A percentile compares a stretch with the other conserved stretches of the same genome.
phyloP scores from a whole-genome alignment of 106 monocot genomes.

The Amphibolis antarctica region DNA sequence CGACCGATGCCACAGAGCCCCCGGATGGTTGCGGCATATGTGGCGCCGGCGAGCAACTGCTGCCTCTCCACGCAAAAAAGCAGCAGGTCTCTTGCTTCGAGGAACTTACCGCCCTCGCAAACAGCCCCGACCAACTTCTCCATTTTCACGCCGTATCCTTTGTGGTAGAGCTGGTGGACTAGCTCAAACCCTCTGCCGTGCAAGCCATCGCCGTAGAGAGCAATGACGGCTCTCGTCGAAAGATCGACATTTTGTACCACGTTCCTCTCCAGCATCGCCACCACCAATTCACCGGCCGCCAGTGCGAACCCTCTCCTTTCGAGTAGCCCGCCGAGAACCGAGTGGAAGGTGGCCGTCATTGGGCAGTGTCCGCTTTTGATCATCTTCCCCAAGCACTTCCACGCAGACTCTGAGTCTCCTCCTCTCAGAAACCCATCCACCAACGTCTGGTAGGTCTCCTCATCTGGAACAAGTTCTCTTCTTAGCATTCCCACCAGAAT shows the following conservation, averaged over 20 bases:
- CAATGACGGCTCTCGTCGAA: constrained; percentile 34
- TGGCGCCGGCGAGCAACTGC: constrained; percentile 17
- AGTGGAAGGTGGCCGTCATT: constrained; percentile 47
- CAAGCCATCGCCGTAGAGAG: constrained; percentile 27
- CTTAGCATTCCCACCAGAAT: constrained; percentile 50
- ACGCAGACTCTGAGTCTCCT: constrained; percentile 33
- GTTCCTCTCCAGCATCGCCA: constrained; percentile 70
- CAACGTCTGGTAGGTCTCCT: constrained; percentile 35
- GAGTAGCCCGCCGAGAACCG: constrained; percentile 41
- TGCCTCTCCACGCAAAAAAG: constrained; percentile 53
- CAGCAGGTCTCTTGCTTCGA: constrained; percentile 49
- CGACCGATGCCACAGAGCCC: constrained; percentile 45
- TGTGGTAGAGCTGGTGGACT: constrained; percentile 37
- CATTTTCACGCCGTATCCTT: constrained; percentile 67
- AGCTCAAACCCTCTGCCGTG: constrained; percentile 46
- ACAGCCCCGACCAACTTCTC: constrained; percentile 43
- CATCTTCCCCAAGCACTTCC: constrained; percentile 58
- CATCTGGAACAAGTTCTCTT: constrained; percentile 58
- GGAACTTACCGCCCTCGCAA: constrained; percentile 35
- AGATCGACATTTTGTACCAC: constrained; percentile 54
- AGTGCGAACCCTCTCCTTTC: constrained; percentile 20
- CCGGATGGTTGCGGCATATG: constrained; percentile 24
- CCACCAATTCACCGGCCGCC: constrained; percentile 44
- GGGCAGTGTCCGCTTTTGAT: constrained; percentile 57
- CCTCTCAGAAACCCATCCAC: constrained; percentile 40